phyloP scores from a whole-genome alignment of 2,329 filamentous ascomycete genomes.

The Pseudogymnoascus sp. region DNA sequence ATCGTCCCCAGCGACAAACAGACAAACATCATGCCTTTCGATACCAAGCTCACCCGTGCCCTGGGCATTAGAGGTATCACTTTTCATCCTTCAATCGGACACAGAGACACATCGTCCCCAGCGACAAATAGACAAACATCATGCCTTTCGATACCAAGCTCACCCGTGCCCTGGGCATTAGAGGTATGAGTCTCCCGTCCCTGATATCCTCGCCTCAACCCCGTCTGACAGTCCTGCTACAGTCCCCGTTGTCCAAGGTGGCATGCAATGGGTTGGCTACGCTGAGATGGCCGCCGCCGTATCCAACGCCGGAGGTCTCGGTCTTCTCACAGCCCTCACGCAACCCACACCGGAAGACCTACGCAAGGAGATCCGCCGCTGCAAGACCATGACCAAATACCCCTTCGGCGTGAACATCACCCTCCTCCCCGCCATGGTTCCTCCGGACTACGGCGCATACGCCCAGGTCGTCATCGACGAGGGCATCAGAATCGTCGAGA shows the following conservation, averaged over 20 bases:
- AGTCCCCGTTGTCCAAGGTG: constrained; percentile 79
- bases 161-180: constrained; percentile 35
- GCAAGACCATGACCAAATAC: constrained; percentile 66
- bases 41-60: constrained; percentile 30
- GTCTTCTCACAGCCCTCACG: constrained; percentile 79
- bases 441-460: constrained; percentile 88
- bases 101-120: constrained; percentile 28
- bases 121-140: constrained; percentile 43
- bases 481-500: constrained; percentile 85
- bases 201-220: neutral
- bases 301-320: constrained; percentile 73
- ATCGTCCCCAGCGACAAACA: constrained; percentile 42
- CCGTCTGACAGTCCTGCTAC: constrained; percentile 12
- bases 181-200: constrained; percentile 17
- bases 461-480: constrained; percentile 90
- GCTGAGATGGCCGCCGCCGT: constrained; percentile 70
- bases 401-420: constrained; percentile 95
- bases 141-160: constrained; percentile 34
- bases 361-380: constrained; percentile 84
- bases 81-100: neutral
- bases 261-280: constrained; percentile 81
- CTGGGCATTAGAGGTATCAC: constrained; percentile 35
- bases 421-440: constrained; percentile 78
- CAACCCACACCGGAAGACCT: constrained; percentile 88
- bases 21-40: constrained; percentile 37